Evolutionary conservation across 768 basidiomycete genomes (phyloP).

Genomic region (Coprinopsis sp.): DNA sequence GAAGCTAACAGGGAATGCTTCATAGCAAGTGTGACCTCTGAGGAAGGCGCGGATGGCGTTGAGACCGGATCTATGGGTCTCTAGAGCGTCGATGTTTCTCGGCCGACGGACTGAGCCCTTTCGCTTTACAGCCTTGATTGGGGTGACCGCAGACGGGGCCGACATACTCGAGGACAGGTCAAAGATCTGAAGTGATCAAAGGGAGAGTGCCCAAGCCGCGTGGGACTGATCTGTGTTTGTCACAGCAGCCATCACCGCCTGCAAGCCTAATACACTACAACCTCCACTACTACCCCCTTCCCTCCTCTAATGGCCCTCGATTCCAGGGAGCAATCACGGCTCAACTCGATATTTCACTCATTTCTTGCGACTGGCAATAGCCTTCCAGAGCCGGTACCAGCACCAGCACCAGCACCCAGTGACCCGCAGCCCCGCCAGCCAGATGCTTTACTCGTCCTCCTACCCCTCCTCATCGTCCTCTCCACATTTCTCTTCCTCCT

Average conservation of each 20-base stretch:
- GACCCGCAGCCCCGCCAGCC: conserved; percentile 31
- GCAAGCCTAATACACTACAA: neutral
- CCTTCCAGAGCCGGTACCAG: conserved; percentile 14
- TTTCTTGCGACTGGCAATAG: neutral
- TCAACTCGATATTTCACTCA: conserved; percentile 3
- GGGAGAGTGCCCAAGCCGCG: too few relatives aligned
- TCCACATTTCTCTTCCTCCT: conserved; percentile 91
- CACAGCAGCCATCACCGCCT: neutral
- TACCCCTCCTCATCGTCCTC: conserved; percentile 91
- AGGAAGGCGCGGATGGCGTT: conserved; percentile 75
- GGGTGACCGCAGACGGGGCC: conserved; percentile 44
- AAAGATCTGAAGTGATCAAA: too few relatives aligned
- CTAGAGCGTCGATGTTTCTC: conserved; percentile 34
- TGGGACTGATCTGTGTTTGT: too few relatives aligned
- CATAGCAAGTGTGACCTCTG: conserved; percentile 83
- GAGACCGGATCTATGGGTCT: conserved; percentile 68
- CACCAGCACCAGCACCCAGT: conserved; percentile 23
- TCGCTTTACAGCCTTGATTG: conserved; percentile 48
- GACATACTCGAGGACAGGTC: too few relatives aligned
- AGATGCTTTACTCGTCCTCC: conserved; percentile 78
- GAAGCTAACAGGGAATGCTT: conserved; percentile 96
- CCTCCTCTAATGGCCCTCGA: conserved; percentile 1
- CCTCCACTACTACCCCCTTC: neutral
- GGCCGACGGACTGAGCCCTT: conserved; percentile 51
- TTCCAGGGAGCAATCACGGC: conserved; percentile 4